phyloP scores from a whole-genome alignment of 805 yeast species.

The Candida nanaspora region DNA sequence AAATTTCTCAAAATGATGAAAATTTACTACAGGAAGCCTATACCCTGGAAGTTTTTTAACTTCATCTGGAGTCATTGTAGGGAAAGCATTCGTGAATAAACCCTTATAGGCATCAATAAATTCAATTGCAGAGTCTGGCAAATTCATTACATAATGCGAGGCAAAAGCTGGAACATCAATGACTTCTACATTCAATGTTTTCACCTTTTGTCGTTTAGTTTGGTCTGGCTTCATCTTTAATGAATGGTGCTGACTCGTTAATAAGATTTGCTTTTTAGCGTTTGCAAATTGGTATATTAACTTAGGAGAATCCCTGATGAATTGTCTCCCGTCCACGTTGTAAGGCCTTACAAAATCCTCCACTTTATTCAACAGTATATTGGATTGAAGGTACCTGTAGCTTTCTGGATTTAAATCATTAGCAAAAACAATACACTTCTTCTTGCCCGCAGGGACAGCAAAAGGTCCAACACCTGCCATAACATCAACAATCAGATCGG shows the following conservation, averaged over 20 bases:
- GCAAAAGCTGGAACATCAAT: slow-evolving; percentile 45
- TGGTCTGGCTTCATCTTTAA: slow-evolving; percentile 20
- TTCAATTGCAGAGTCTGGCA: slow-evolving; percentile 87
- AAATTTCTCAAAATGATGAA: slow-evolving; percentile 89
- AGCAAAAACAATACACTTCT: slow-evolving; percentile 72
- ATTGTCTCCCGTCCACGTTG: slow-evolving; percentile 78
- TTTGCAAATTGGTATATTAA: slow-evolving; percentile 41
- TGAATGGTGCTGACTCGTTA: slow-evolving; percentile 24
- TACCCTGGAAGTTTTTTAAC: slow-evolving; percentile 36
- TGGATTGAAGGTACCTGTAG: slow-evolving; percentile 58
- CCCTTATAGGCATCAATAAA: slow-evolving; percentile 78
- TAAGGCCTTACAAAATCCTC: slow-evolving; percentile 48
- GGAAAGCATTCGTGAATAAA: slow-evolving; percentile 39
- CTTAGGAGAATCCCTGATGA: slow-evolving; percentile 56
- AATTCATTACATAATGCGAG: slow-evolving; percentile 84
- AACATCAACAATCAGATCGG: slow-evolving; percentile 84
- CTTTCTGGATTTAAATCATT: slow-evolving; percentile 92
- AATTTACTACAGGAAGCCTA: slow-evolving; percentile 69
- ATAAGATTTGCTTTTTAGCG: slow-evolving; percentile 29
- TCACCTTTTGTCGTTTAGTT: slow-evolving; percentile 4
- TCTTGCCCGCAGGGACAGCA: slow-evolving; percentile 92
- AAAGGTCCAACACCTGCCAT: slow-evolving; percentile 99
- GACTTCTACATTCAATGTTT: slow-evolving; percentile 20
- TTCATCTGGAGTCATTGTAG: slow-evolving; percentile 27
- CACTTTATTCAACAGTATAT: slow-evolving; percentile 60